Evolutionary conservation across 2,329 filamentous ascomycete genomes (phyloP), one percentile per base, ranked within the genome.

Genomic region (Daldinia sp.): DNA sequence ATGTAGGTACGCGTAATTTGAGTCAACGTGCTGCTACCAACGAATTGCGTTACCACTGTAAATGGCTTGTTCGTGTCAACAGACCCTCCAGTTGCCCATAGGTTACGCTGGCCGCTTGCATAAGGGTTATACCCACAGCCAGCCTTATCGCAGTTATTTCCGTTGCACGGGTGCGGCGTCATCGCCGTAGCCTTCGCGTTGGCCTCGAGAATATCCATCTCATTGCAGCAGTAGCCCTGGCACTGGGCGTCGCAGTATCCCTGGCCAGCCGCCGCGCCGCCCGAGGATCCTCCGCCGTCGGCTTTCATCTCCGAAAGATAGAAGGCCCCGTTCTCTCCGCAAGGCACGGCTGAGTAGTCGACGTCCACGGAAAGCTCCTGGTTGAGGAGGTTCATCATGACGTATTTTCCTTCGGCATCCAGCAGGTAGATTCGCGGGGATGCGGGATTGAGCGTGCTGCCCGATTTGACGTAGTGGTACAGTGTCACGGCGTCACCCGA

Each of bases 81-180:
- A n/a, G 63, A 63, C 0, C 67, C 67, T 18, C 67, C 63, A 6
- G 63, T 67, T 1, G 60, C 63, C 67, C 67, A 69, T 18, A 69
- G 41, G 30, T 61, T 67, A n/a, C 51, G 67, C 51, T 69, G 63
- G 9, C 67, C 67, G 46, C 60, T 67, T 30, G 67, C 67, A 39
- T 69, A 69, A 0, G 67, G 67, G 42, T 69, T 69, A 39, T 69
- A 69, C 18, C 67, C 67, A 20, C 67, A 69, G 23, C 67, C 67
- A 12, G 50, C 13, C 26, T 64, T 67, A 39, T 69, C 67, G 60
- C 67, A 69, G 44, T 55, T 64, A 39, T 67, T 39, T 3, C 67
- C 67, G 44, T 20, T 57, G 60, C 67, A 69, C 1, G 63, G 59
- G 44, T 69, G 67, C 1, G 67, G 67, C 48, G 67, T 69, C 63